A percentile compares a stretch with the other conserved stretches of the same genome.
Evolutionary conservation across 306 rosid species (phyloP).

Genomic region (Calophaca sinica): DNA sequence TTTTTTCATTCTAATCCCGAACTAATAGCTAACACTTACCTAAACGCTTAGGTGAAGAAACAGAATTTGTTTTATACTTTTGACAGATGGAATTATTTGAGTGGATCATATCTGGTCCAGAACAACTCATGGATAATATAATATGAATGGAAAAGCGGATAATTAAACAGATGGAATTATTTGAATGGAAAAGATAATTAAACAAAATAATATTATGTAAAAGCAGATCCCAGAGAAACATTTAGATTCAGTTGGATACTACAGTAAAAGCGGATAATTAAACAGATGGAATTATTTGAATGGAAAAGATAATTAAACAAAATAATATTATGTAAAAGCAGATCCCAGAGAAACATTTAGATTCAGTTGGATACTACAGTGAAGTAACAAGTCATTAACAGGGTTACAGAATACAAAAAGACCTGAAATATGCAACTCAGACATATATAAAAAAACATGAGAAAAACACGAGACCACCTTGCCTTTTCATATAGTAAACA

Average conservation of each 20-base stretch:
- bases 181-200: neutral
- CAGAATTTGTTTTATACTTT: slow-evolving; percentile 6
- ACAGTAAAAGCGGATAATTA: neutral
- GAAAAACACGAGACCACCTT: slow-evolving; percentile 10
- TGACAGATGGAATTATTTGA: neutral
- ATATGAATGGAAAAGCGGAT: neutral
- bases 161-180: neutral
- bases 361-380: slow-evolving; percentile 20
- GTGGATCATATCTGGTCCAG: neutral
- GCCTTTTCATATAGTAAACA: neutral
- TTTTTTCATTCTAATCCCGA: neutral
- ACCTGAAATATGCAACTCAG: slow-evolving; percentile 13
- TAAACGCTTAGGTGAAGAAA: neutral
- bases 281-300: neutral
- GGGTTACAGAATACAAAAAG: neutral
- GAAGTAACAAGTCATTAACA: slow-evolving; percentile 8
- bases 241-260: slow-evolving; percentile 21
- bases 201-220: neutral
- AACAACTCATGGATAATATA: neutral
- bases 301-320: neutral
- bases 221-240: slow-evolving; percentile 6
- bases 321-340: neutral
- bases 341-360: slow-evolving; percentile 11
- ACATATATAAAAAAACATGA: neutral
- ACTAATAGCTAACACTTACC: neutral